A percentile compares a stretch with the other conserved stretches of the same genome.
Conservation (phyloP, 73 alveolate species). For the Stentor roeselii region DNA sequence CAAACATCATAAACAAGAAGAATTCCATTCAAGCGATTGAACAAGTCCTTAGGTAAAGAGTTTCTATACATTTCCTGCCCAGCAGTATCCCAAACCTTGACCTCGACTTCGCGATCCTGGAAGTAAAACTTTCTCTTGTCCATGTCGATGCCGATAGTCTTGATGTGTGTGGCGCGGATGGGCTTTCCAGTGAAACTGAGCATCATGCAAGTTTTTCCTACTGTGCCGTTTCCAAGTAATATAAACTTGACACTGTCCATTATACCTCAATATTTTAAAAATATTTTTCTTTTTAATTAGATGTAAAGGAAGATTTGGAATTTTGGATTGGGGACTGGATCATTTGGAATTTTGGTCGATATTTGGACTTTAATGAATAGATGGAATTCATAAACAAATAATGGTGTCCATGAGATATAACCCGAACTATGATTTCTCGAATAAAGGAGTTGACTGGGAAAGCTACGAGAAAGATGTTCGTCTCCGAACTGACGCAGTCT, state of each 20-base stretch:
- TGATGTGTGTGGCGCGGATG: slow-evolving; percentile 1
- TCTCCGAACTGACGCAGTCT: slow-evolving; percentile 72
- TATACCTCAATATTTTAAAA: no score
- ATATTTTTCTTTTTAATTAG: no score
- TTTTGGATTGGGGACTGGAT: no score
- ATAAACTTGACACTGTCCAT: slow-evolving; percentile 1
- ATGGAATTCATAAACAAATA: no score
- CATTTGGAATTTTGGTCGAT: no score
- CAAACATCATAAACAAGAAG: slow-evolving; percentile 4
- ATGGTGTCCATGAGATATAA: slow-evolving; percentile 26
- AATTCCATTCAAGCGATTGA: not conserved
- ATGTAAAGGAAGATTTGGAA: no score
- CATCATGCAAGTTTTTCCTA: slow-evolving; percentile 16
- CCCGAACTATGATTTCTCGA: slow-evolving; percentile 61
- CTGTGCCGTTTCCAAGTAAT: slow-evolving; percentile 8
- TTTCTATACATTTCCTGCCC: slow-evolving; percentile 22
- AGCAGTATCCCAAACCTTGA: slow-evolving; percentile 16
- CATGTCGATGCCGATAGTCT: slow-evolving; percentile 15
- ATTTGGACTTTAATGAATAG: no score
- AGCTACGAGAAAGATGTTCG: slow-evolving; percentile 54
- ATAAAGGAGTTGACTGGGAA: slow-evolving; percentile 58
- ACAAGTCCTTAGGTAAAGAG: slow-evolving; percentile 5
- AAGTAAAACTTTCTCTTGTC: not conserved
- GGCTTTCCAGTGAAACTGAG: not conserved
- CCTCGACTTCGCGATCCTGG: not conserved